phyloP scores from a whole-genome alignment of 2,329 filamentous ascomycete species.

The Penicillium sp. region DNA sequence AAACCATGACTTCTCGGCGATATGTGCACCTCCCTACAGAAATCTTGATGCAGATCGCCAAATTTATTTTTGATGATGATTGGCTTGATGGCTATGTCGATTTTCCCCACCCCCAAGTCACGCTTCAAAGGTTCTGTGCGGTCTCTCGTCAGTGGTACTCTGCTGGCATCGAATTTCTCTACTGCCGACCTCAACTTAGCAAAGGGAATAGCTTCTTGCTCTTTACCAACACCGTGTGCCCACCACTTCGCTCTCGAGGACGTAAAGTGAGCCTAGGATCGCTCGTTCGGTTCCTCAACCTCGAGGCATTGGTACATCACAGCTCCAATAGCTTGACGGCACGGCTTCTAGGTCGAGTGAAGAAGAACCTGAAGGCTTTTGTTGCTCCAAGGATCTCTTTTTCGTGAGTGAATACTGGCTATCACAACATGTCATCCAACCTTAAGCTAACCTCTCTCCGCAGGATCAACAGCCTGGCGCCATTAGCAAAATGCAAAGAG shows the following conservation, averaged over 20 bases:
- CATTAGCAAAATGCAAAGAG: constrained; percentile 55
- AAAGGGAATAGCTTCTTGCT: constrained; percentile 52
- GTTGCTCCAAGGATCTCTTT: constrained; percentile 60
- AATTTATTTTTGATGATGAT: neutral
- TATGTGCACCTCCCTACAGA: constrained; percentile 8
- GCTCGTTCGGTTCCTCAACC: constrained; percentile 55
- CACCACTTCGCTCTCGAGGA: constrained; percentile 45
- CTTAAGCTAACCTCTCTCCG: neutral
- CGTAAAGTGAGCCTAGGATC: constrained; percentile 48
- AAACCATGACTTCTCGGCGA: constrained; percentile 1
- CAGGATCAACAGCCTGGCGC: constrained; percentile 56
- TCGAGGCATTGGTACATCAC: constrained; percentile 59
- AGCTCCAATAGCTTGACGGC: constrained; percentile 59
- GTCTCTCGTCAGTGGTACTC: constrained; percentile 59
- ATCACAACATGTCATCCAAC: neutral
- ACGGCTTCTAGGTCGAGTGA: constrained; percentile 56
- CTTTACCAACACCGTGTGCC: constrained; percentile 57
- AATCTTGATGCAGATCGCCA: neutral
- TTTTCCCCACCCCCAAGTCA: constrained; percentile 30
- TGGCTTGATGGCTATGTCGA: neutral
- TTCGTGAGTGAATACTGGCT: constrained; percentile 40
- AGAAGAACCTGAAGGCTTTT: constrained; percentile 54
- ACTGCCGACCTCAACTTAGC: constrained; percentile 52
- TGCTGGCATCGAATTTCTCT: constrained; percentile 53
- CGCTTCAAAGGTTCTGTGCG: constrained; percentile 54